phyloP scores from a whole-genome alignment of 306 rosid genomes.

The Leucaena leucocephala region DNA sequence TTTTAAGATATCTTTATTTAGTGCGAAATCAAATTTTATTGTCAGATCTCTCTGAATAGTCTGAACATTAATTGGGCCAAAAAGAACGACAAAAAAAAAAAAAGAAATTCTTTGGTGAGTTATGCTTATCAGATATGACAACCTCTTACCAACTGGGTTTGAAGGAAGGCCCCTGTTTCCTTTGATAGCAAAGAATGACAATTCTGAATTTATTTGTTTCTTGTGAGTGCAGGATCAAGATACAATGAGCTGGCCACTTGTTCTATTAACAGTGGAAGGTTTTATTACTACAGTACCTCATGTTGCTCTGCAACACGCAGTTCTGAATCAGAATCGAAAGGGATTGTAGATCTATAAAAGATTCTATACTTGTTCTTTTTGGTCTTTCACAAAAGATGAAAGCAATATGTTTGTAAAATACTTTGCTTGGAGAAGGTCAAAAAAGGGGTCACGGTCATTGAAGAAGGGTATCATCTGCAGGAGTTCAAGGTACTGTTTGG shows the following conservation, averaged over 20 bases:
- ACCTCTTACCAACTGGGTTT: background rate
- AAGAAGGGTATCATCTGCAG: slow-evolving; percentile 1
- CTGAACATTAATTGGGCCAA: background rate
- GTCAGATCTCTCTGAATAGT: background rate
- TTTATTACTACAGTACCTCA: background rate
- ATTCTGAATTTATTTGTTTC: slow-evolving; percentile 35
- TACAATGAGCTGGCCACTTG: slow-evolving; percentile 41
- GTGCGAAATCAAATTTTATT: background rate
- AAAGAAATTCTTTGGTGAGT: background rate
- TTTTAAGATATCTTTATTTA: background rate
- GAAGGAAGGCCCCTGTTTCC: slow-evolving; percentile 3
- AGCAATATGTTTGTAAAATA: slow-evolving; percentile 33
- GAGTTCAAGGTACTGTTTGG: slow-evolving; percentile 33
- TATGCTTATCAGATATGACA: background rate
- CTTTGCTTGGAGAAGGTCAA: slow-evolving; percentile 40
- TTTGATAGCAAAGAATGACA: background rate
- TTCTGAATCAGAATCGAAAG: slow-evolving; percentile 33
- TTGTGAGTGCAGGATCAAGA: slow-evolving; percentile 60
- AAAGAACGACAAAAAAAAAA: no score
- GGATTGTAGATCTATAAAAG: slow-evolving; percentile 26
- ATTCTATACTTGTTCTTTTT: slow-evolving; percentile 13
- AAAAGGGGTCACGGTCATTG: background rate
- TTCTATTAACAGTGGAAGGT: background rate
- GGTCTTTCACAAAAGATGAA: slow-evolving; percentile 21
- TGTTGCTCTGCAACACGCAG: slow-evolving; percentile 3